phyloP scores from a whole-genome alignment of 2,329 filamentous ascomycete species.

The Colletotrichum simmondsii region DNA sequence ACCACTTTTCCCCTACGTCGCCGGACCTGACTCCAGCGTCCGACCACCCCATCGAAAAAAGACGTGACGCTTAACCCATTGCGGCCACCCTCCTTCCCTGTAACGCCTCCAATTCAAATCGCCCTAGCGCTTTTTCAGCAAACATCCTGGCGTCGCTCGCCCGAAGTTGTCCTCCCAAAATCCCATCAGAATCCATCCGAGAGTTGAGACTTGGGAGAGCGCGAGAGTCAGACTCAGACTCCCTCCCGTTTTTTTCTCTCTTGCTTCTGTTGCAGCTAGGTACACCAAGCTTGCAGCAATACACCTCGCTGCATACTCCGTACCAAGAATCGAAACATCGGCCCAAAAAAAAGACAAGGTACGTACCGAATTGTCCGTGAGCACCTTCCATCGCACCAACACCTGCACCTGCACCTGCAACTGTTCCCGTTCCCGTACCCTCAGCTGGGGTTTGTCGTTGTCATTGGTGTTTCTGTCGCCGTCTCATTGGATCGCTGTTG shows the following conservation, averaged over 20 bases:
- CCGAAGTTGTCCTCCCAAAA: constrained; percentile 19
- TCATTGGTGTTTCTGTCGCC: constrained; percentile 2
- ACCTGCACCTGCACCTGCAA: neutral
- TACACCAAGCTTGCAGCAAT: constrained; percentile 19
- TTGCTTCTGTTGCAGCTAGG: constrained; percentile 29
- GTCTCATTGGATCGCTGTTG: constrained; percentile 1
- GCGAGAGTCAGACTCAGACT: constrained; percentile 5
- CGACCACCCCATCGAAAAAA: constrained; percentile 19
- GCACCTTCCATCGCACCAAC: neutral
- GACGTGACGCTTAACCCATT: constrained; percentile 19
- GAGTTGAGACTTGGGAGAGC: constrained; percentile 4
- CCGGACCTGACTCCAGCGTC: neutral
- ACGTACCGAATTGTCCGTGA: constrained; percentile 15
- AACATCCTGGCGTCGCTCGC: constrained; percentile 33
- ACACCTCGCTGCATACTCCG: neutral
- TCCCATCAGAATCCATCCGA: constrained; percentile 18
- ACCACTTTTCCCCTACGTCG: constrained; percentile 4
- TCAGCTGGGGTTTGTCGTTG: neutral
- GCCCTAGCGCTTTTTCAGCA: constrained; percentile 16
- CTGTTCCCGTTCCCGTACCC: neutral
- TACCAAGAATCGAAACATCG: constrained; percentile 19
- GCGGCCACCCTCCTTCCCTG: constrained; percentile 4
- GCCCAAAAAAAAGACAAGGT: constrained; percentile 12
- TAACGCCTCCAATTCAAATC: constrained; percentile 7
- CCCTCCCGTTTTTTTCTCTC: constrained; percentile 3